Evolutionary conservation across 768 basidiomycete species (phyloP).

Genomic region (Lanmaoa pseudosensibilis): DNA sequence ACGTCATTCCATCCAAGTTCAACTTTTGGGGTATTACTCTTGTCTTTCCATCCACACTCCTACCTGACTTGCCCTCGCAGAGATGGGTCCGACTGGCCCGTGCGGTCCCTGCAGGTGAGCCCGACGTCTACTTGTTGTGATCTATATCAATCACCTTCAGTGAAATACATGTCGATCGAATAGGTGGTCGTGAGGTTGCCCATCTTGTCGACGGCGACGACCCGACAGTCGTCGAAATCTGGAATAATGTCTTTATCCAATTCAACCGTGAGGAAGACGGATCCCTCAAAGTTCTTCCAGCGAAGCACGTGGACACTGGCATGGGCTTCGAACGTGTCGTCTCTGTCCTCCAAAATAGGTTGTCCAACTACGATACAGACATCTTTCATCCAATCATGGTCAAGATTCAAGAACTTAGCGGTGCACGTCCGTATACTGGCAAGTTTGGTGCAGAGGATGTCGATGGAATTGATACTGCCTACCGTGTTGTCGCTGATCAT

Average conservation of each 20-base stretch:
- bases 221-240: constrained; percentile 95
- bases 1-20: constrained; percentile 92
- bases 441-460: constrained; percentile 93
- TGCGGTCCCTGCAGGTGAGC: constrained; percentile 91
- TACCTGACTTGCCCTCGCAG: constrained; percentile 42
- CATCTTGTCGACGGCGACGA: constrained; percentile 95
- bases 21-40: constrained; percentile 91
- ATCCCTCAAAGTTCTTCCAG: constrained; percentile 74
- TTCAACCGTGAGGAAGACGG: constrained; percentile 95
- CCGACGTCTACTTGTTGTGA: neutral
- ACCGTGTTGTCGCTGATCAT: constrained; percentile 96
- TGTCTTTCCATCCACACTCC: neutral
- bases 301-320: constrained; percentile 96
- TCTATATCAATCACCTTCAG: constrained; percentile 38
- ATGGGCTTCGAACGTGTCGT: constrained; percentile 99
- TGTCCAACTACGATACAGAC: constrained; percentile 98
- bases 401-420: constrained; percentile 85
- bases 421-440: constrained; percentile 83
- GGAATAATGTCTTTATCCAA: constrained; percentile 99
- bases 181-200: constrained; percentile 95
- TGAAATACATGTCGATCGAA: constrained; percentile 95
- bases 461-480: constrained; percentile 96
- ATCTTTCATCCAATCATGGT: constrained; percentile 88
- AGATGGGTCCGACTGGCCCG: constrained; percentile 98
- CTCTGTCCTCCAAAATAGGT: constrained; percentile 85